phyloP scores from a whole-genome alignment of 1,284 basidiomycete genomes.

The Heliocybe sulcata region DNA sequence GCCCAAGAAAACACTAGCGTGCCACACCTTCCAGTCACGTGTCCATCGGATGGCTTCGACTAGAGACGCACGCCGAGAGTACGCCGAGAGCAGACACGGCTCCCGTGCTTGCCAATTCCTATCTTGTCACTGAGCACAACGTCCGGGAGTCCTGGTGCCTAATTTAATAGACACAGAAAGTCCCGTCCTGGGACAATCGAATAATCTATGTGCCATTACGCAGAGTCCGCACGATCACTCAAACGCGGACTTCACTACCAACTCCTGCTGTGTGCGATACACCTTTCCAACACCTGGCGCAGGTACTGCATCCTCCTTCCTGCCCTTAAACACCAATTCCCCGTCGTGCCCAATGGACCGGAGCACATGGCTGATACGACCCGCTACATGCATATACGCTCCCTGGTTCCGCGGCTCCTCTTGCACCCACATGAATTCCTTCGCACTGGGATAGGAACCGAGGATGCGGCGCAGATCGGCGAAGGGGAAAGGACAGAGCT shows the following conservation, averaged over 20 bases:
- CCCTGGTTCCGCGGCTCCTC: slow-evolving; percentile 89
- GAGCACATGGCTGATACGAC: slow-evolving; percentile 49
- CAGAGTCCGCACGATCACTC: no score
- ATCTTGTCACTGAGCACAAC: no score
- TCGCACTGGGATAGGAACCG: slow-evolving; percentile 31
- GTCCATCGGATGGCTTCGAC: no score
- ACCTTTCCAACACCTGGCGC: slow-evolving; percentile 72
- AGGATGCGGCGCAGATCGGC: slow-evolving; percentile 40
- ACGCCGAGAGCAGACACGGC: no score
- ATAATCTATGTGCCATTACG: no score
- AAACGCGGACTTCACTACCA: slow-evolving; percentile 53
- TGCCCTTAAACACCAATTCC: slow-evolving; percentile 49
- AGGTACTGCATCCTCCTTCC: slow-evolving; percentile 67
- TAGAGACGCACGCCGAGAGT: no score
- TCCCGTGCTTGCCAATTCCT: no score
- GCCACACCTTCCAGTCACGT: no score
- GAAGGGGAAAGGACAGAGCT: slow-evolving; percentile 84
- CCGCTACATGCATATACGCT: slow-evolving; percentile 60
- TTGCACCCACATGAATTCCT: slow-evolving; percentile 68
- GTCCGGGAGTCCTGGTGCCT: no score
- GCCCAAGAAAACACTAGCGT: no score
- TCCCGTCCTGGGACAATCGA: no score
- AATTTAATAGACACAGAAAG: no score
- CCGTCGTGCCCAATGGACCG: slow-evolving; percentile 24
- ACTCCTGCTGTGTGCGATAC: slow-evolving; percentile 60